Evolutionary conservation across 2,329 filamentous ascomycete genomes (phyloP), one percentile per base, ranked within the genome.

Genomic region (Microcyclosporella mali): DNA sequence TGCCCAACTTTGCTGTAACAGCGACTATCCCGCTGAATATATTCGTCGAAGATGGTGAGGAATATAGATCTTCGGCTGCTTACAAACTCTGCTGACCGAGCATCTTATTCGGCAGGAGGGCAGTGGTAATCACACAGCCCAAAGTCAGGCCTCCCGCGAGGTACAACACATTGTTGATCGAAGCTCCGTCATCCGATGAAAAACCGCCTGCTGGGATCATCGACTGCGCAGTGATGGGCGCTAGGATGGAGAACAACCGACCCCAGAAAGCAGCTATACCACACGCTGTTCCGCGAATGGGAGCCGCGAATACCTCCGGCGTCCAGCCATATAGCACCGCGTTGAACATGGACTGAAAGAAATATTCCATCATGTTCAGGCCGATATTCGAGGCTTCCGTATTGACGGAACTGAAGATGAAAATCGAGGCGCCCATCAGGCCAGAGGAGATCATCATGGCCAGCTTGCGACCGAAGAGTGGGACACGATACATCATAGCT

Each of bases 261-360:
- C 77, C 77, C 74, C 74, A 79, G 53, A 78, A 80, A 46, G 72
- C 74, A 2, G 76, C 74, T 10, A 79, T 45, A 0, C 78, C 77
- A 50, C 72, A 75, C 0, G 77, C 64, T 1, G 72, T 77, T 2
- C 45, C 45, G 32, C 45, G 28, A 25, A 44, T 40, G 9, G 29
- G 35, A 3, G 41, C 41, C 16, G 35, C 15, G 15, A 75, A 75
- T 2, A 68, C 67, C 50, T 75, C 72, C 1, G 72, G 72, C 3
- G 72, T 74, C 64, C 69, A 74, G 10, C 70, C 72, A 51, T 75
- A 75, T 11, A 75, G 59, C 3, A 75, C 69, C 2, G 70, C 69
- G 41, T 74, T 74, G 61, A 74, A 74, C 66, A 74, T 72, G 44
- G 53, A 61, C 50, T 75, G 72, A 59, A 74, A 73, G 49, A 74